These are phyloP conservation scores for Xylariomycetidae sp. DNA, from an alignment of 2,329 filamentous ascomycete genomes.

Conservation along the genomic window DNA sequence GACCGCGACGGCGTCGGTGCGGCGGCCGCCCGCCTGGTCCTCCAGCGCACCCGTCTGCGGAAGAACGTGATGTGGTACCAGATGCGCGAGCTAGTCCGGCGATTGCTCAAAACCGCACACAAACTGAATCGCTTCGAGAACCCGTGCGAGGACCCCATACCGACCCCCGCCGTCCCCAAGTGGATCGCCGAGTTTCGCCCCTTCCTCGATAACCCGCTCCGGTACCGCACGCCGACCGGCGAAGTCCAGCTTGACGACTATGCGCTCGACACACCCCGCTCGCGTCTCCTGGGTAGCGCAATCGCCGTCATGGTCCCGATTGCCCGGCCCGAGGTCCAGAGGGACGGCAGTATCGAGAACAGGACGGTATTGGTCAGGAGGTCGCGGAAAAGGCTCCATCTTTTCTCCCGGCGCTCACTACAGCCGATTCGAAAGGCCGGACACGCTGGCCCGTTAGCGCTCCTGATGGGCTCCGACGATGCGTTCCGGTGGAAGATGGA, in stretches of 20 bases:
- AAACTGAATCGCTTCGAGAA: constrained; percentile 8
- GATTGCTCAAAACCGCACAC: constrained; percentile 14
- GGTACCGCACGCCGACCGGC: constrained; percentile 32
- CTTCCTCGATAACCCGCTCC: constrained; percentile 34
- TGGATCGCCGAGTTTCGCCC: constrained; percentile 41
- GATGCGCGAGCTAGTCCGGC: constrained; percentile 22
- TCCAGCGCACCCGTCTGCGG: constrained; percentile 19
- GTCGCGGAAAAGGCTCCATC: too few relatives aligned
- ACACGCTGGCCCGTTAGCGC: too few relatives aligned
- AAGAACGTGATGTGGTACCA: constrained; percentile 28
- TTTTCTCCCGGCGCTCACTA: too few relatives aligned
- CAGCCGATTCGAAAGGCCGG: too few relatives aligned
- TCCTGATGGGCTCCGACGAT: too few relatives aligned
- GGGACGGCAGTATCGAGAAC: too few relatives aligned
- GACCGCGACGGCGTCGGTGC: constrained; percentile 16
- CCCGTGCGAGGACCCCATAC: constrained; percentile 4
- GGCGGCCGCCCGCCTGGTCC: constrained; percentile 10
- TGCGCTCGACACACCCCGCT: constrained; percentile 6
- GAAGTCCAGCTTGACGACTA: constrained; percentile 31
- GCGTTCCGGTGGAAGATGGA: too few relatives aligned
- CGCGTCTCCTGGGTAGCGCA: too few relatives aligned
- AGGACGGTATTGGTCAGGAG: too few relatives aligned
- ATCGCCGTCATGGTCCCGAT: too few relatives aligned
- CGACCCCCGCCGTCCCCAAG: constrained; percentile 30
- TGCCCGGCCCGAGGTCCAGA: too few relatives aligned